These are phyloP conservation scores for Daldinia sp. DNA, from an alignment of 2,329 filamentous ascomycete species.

Conservation along the genomic window DNA sequence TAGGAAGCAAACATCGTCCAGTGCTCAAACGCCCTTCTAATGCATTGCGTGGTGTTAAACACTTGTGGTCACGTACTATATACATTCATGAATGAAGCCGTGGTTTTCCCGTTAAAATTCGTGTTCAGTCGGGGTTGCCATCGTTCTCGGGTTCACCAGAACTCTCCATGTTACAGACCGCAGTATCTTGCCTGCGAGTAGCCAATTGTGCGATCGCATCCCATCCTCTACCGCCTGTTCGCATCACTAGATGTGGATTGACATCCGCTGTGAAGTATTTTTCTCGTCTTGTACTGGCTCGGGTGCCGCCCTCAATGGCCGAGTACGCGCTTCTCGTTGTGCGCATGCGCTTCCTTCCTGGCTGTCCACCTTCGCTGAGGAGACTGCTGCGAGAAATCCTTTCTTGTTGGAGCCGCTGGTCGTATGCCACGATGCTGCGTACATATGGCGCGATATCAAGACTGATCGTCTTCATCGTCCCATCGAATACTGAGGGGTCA, in stretches of 20 bases:
- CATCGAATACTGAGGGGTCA: constrained; percentile 81
- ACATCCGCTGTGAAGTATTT: constrained; percentile 76
- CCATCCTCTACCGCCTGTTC: constrained; percentile 68
- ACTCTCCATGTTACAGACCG: constrained; percentile 15
- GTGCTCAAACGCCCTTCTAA: constrained; percentile 13
- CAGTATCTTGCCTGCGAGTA: neutral
- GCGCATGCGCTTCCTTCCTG: constrained; percentile 69
- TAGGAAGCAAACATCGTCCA: constrained; percentile 23
- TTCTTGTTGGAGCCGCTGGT: constrained; percentile 76
- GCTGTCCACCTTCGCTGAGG: constrained; percentile 67
- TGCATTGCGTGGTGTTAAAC: constrained; percentile 3
- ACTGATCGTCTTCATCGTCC: constrained; percentile 72
- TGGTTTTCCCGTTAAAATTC: neutral
- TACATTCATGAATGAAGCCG: constrained; percentile 8
- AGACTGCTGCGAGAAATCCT: constrained; percentile 72
- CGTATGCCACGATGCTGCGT: constrained; percentile 84
- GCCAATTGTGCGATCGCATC: constrained; percentile 38
- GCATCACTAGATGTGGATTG: constrained; percentile 71
- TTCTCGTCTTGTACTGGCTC: constrained; percentile 75
- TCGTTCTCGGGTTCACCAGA: constrained; percentile 12
- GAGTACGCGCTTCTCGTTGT: constrained; percentile 81
- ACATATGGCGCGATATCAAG: constrained; percentile 90
- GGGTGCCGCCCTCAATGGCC: constrained; percentile 79
- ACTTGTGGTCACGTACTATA: constrained; percentile 21
- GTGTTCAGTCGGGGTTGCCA: constrained; percentile 9